Conservation (phyloP, 2,329 filamentous ascomycete genomes). For the Apiospora saccharicola region DNA sequence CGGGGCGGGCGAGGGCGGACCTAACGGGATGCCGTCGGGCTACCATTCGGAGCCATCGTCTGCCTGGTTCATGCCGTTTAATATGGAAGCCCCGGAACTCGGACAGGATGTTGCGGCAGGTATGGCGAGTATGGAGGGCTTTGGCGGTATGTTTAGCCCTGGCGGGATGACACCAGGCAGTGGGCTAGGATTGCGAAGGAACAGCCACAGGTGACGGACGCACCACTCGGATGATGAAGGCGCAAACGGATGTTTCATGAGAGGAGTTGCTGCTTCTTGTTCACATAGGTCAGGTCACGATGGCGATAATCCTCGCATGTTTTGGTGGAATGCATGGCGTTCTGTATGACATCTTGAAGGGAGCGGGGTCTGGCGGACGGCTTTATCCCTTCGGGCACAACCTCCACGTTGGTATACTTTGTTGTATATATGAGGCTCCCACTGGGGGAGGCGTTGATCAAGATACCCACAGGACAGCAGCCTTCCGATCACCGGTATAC, state of each 20-base stretch:
- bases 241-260: neutral
- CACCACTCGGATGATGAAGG: neutral
- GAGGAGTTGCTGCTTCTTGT: neutral
- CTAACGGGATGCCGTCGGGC: slow-evolving; percentile 36
- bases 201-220: slow-evolving; percentile 15
- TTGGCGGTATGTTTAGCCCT: slow-evolving; percentile 56
- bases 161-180: slow-evolving; percentile 47
- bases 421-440: slow-evolving; percentile 2
- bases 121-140: slow-evolving; percentile 55
- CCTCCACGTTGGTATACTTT: neutral
- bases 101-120: slow-evolving; percentile 55
- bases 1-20: slow-evolving; percentile 36
- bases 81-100: slow-evolving; percentile 78
- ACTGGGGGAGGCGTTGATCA: neutral
- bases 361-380: neutral
- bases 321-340: slow-evolving; percentile 12
- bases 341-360: slow-evolving; percentile 1
- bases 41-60: slow-evolving; percentile 58
- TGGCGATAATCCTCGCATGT: neutral
- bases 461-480: neutral
- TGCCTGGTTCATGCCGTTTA: slow-evolving; percentile 94
- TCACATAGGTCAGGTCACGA: neutral
- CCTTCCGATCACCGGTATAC: neutral
- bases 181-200: slow-evolving; percentile 17
- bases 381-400: neutral